Evolutionary conservation across 1,284 basidiomycete species (phyloP).

Genomic region (Apiotrichum laibachii): DNA sequence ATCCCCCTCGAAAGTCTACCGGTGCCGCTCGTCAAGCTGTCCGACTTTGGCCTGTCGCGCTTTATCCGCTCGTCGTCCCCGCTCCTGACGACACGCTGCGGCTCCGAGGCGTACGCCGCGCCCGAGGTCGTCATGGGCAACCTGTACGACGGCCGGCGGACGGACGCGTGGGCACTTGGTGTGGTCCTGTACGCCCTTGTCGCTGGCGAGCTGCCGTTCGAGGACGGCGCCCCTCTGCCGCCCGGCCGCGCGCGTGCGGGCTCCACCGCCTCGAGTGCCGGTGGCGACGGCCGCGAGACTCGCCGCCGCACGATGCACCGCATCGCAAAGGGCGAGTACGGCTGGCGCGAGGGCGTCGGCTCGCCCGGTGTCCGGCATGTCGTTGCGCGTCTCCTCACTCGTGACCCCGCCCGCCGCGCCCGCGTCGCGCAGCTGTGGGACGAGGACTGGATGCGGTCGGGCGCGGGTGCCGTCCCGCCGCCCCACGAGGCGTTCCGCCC

Average conservation of each 20-base stretch:
- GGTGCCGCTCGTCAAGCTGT: slow-evolving; percentile 73
- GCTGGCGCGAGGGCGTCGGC: slow-evolving; percentile 57
- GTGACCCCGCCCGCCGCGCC: slow-evolving; percentile 64
- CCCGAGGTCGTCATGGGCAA: slow-evolving; percentile 80
- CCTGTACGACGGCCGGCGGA: slow-evolving; percentile 78
- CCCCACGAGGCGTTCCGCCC: slow-evolving; percentile 14
- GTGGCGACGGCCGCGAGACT: slow-evolving; percentile 7
- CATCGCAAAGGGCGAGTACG: slow-evolving; percentile 73
- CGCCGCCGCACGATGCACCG: slow-evolving; percentile 56
- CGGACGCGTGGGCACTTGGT: slow-evolving; percentile 86
- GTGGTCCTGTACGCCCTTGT: slow-evolving; percentile 76
- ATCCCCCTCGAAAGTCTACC: slow-evolving; percentile 53
- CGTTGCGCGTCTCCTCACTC: slow-evolving; percentile 63
- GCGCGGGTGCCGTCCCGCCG: slow-evolving; percentile 30
- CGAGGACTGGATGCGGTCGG: slow-evolving; percentile 61
- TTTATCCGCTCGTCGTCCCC: slow-evolving; percentile 73
- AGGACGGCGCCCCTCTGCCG: slow-evolving; percentile 25
- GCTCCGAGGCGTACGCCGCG: slow-evolving; percentile 86
- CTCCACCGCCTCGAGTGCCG: slow-evolving; percentile 12
- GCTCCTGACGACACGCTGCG: slow-evolving; percentile 78
- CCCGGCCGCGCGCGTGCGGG: slow-evolving; percentile 21
- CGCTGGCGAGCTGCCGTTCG: slow-evolving; percentile 58
- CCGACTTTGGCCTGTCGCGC: slow-evolving; percentile 85
- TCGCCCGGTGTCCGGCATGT: slow-evolving; percentile 51
- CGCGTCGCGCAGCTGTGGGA: slow-evolving; percentile 65